phyloP scores from a whole-genome alignment of 345 rosid species.

The Aegle marmelos region DNA sequence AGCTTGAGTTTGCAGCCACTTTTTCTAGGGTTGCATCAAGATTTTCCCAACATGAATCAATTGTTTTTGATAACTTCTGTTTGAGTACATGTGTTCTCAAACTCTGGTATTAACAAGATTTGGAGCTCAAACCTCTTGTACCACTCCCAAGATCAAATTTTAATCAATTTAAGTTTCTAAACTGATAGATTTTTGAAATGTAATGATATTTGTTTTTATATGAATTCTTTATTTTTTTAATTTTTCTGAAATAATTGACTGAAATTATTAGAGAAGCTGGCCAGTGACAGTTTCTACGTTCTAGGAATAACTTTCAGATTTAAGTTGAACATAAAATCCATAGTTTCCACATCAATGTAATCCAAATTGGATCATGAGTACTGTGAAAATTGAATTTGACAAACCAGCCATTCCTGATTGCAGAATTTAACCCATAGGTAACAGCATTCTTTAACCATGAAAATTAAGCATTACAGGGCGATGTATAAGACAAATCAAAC shows the following conservation, averaged over 20 bases:
- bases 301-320: neutral
- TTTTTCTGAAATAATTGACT: neutral
- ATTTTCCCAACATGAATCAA: neutral
- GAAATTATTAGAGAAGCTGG: neutral
- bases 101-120: neutral
- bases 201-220: neutral
- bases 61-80: neutral
- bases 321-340: neutral
- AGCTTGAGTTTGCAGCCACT: neutral
- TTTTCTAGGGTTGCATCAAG: neutral
- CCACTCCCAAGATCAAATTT: neutral
- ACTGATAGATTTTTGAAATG: neutral
- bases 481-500: constrained; percentile 8
- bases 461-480: neutral
- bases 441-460: neutral
- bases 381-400: neutral
- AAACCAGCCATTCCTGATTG: neutral
- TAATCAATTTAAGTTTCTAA: neutral
- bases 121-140: neutral
- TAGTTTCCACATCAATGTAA: neutral
- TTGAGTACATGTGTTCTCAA: neutral
- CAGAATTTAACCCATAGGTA: neutral
- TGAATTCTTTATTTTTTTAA: neutral
- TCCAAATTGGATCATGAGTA: neutral
- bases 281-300: neutral